These are phyloP conservation scores for Sugiyamaella pinicola DNA, from an alignment of 1,139 yeast species.

Conservation along the genomic window DNA sequence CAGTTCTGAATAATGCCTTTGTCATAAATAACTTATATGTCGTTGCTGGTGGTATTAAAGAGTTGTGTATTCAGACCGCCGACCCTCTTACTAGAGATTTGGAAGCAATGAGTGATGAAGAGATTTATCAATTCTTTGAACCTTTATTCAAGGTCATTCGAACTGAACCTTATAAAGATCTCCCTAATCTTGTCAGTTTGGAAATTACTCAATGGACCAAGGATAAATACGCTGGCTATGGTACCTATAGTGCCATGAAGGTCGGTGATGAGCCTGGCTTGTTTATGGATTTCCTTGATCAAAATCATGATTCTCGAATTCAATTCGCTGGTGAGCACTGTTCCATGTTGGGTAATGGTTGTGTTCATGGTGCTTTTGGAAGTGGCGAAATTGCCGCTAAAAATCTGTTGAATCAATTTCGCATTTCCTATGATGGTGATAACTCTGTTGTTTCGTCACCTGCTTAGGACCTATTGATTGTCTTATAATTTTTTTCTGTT, in stretches of 20 bases:
- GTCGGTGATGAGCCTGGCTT: constrained; percentile 71
- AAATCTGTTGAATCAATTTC: constrained; percentile 27
- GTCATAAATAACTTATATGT: constrained; percentile 33
- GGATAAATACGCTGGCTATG: constrained; percentile 65
- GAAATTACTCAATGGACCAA: constrained; percentile 63
- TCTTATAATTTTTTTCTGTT: background rate
- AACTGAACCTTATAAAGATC: constrained; percentile 33
- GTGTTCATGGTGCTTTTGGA: constrained; percentile 84
- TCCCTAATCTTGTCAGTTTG: constrained; percentile 29
- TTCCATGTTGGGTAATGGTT: constrained; percentile 73
- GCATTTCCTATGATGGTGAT: constrained; percentile 29
- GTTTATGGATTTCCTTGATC: constrained; percentile 57
- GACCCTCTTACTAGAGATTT: constrained; percentile 32
- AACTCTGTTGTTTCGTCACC: constrained; percentile 27
- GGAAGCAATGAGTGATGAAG: constrained; percentile 30
- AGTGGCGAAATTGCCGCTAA: constrained; percentile 53
- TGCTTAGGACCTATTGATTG: constrained; percentile 7
- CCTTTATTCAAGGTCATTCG: constrained; percentile 33
- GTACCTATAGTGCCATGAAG: constrained; percentile 68
- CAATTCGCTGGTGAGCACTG: constrained; percentile 86
- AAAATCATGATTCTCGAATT: constrained; percentile 51
- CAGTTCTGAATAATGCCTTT: constrained; percentile 32
- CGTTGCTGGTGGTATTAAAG: constrained; percentile 35
- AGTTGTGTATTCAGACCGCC: constrained; percentile 34
- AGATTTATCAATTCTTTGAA: constrained; percentile 32